Base-by-base conservation (phyloP, 352 stramenopile species). In the Blastocystis sp. region DNA sequence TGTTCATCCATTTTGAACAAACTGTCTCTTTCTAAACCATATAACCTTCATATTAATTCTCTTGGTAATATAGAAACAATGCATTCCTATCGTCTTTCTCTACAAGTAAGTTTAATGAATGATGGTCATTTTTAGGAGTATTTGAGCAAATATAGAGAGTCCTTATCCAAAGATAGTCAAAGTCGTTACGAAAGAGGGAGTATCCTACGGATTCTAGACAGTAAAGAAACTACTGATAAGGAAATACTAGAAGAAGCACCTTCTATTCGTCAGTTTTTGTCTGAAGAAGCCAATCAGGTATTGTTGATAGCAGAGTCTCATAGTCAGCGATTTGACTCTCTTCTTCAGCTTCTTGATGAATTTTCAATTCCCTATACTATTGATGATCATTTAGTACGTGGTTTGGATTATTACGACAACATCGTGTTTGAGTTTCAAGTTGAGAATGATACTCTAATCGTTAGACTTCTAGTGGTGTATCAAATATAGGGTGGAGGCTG, bases 331-430 rank as follows among this genome's bases (percentile, higher is more conserved):
- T 78, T 89, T 54, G 78, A 53, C 7, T 11, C 44, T 44, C 30
- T 89, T 30, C 42, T 68, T 22, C 17, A 60, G 22, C 40, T 27
- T 51, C 33, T 89, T 2, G 11, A 24, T 22, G n/a, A 44, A 17
- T 30, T 79, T 22, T 54, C 6, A 3, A 66, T 89, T 48, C 78
- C 78, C 7, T 89, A 77, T 27, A 17, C 15, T 42, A 22, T 79
- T 24, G 78, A 89, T 48, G 30, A 59, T 13, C 30, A 48, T 3
- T 53, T 89, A 19, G 78, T 89, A 42, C 60, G 78, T 19, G 78
- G 78, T 58, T 37, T 89, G 44, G 78, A 89, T 37, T 89, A 89
- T 19, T 89, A 89, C 24, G 60, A 89, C 42, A 58, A 89, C 27
- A 57, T 64, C n/a, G 66, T 79, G 15, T 89, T 89, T 59, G 78